Evolutionary conservation across 495 filamentous ascomycete genomes (phyloP).

Genomic region (Clohesyomyces aquaticus): DNA sequence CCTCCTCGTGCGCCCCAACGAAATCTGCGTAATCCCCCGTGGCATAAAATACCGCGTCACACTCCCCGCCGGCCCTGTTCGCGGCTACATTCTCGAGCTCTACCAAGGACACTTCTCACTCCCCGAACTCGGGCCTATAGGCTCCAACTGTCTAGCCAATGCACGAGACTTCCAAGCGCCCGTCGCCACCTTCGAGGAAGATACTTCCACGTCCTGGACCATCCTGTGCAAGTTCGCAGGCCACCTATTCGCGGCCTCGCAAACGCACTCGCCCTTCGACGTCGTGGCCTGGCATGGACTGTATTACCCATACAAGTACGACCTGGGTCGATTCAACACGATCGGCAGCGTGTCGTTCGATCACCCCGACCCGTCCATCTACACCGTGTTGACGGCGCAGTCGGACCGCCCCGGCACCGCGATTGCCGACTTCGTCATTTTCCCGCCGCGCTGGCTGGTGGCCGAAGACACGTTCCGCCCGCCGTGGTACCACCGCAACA

Average conservation of each 20-base stretch:
- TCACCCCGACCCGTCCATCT: constrained; percentile 83
- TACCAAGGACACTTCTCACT: constrained; percentile 85
- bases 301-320: constrained; percentile 88
- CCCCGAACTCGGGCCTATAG: constrained; percentile 88
- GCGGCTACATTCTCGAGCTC: constrained; percentile 86
- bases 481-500: constrained; percentile 79
- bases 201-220: constrained; percentile 56
- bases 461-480: constrained; percentile 78
- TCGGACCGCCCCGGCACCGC: constrained; percentile 69
- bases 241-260: constrained; percentile 71
- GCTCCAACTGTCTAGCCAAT: constrained; percentile 85
- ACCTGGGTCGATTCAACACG: constrained; percentile 77
- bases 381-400: constrained; percentile 76
- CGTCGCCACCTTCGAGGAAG: constrained; percentile 73
- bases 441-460: constrained; percentile 81
- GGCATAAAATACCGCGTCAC: constrained; percentile 79
- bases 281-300: constrained; percentile 81
- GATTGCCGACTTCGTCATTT: constrained; percentile 81
- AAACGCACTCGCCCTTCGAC: constrained; percentile 78
- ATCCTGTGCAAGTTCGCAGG: constrained; percentile 80
- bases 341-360: constrained; percentile 75
- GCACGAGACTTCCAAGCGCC: constrained; percentile 87
- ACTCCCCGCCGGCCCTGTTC: constrained; percentile 64
- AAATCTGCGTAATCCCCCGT: constrained; percentile 86
- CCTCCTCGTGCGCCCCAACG: constrained; percentile 82